Evolutionary conservation across 2,329 filamentous ascomycete genomes (phyloP).

Genomic region (Alternaria angustiovoidea): DNA sequence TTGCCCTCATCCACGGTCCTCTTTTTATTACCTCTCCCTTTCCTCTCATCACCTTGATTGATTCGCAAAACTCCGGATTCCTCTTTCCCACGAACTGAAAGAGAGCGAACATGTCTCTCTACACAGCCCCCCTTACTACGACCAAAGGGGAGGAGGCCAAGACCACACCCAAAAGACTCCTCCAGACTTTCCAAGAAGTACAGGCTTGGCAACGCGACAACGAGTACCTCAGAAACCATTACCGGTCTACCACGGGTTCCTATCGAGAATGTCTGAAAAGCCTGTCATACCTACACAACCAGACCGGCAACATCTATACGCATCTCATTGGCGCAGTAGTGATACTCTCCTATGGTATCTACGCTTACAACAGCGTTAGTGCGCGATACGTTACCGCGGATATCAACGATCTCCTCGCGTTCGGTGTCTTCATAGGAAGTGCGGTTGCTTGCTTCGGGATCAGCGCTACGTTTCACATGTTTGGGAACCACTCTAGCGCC

Average conservation of each 20-base stretch:
- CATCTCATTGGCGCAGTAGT: constrained; percentile 6
- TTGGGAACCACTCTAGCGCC: constrained; percentile 10
- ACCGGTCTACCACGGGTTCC: constrained; percentile 4
- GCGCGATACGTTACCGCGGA: constrained; percentile 4
- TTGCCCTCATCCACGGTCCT: neutral
- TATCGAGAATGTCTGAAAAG: constrained; percentile 12
- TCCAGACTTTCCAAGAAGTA: constrained; percentile 14
- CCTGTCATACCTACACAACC: constrained; percentile 12
- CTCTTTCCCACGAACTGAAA: neutral
- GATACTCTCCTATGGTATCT: neutral
- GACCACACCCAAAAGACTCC: constrained; percentile 22
- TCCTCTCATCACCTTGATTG: neutral
- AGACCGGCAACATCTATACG: constrained; percentile 13
- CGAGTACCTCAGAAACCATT: constrained; percentile 8
- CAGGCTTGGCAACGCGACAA: constrained; percentile 17
- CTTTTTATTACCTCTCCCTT: neutral
- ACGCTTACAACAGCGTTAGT: constrained; percentile 1
- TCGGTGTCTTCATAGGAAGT: constrained; percentile 7
- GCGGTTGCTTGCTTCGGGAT: constrained; percentile 11
- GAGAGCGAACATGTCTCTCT: neutral
- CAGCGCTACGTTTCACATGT: constrained; percentile 13
- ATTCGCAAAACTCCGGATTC: neutral
- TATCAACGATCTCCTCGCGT: constrained; percentile 5
- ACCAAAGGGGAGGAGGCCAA: neutral
- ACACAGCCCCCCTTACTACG: constrained; percentile 2